Base-by-base conservation (phyloP, 768 basidiomycete genomes). In the Hortiboletus flavorubellus region DNA sequence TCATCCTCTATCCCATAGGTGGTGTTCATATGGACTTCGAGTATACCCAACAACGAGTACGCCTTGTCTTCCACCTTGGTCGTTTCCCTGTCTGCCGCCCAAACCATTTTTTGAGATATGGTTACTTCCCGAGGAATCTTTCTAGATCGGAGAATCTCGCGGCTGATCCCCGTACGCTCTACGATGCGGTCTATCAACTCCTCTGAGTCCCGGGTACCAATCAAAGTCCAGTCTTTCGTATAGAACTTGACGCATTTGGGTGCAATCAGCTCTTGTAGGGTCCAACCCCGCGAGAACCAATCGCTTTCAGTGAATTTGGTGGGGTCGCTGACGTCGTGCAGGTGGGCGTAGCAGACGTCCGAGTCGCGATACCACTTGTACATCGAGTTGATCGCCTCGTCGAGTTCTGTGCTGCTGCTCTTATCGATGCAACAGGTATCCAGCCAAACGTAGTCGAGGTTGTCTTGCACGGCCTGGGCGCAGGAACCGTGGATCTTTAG, bases 371-470 rank as follows among this genome's bases (percentile, higher is more conserved):
- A 73, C 72, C 72, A 72, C 38, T n/a, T 56, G 59, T 64, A 73
- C 69, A 73, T 72, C 15, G 67, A 53, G 34, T 69, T 67, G 51
- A 72, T 68, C 18, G 72, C 62, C 40, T 72, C 63, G 29, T 38
- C 29, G 16, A 73, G 63, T 37, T 72, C 72, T 2, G 65, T 53
- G 49, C 54, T 66, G 49, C 58, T 71, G 38, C 31, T 39, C 57
- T 53, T 67, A 48, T 72, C 51, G 49, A 73, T 71, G 44, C 72
- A 72, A 30, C 64, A 71, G 0, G 71, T 72, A n/a, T 73, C 66
- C 48, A 69, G 29, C 71, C 70, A 73, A 23, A 71, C 53, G 43
- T 68, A 65, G 15, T 26, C n/a, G 31, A 65, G 29, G 0, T 38
- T 35, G 9, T 71, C 59, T 12, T 30, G 23, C 16, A 7, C 1